Evolutionary conservation across 2,329 filamentous ascomycete species (phyloP).

Genomic region (Aspergillus pseudonomiae): DNA sequence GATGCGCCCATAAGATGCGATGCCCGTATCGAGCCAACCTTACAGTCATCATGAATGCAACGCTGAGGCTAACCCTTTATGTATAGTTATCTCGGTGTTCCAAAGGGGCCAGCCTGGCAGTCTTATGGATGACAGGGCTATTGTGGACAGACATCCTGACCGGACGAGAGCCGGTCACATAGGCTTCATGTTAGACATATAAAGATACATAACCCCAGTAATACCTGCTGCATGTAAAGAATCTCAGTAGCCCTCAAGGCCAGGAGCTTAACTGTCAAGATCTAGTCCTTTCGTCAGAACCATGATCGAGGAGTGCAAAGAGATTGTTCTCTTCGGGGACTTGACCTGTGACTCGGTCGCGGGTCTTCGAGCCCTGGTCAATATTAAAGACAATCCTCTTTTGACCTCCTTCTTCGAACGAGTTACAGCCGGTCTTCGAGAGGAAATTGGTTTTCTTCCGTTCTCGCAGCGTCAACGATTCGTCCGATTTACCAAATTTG

Average conservation of each 20-base stretch:
- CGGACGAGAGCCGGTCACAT: too few species aligned
- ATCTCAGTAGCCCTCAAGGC: not conserved
- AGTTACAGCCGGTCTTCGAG: slow-evolving; percentile 6
- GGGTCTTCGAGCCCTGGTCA: not conserved
- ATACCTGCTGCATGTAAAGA: not conserved
- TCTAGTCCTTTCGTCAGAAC: not conserved
- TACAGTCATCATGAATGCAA: not conserved
- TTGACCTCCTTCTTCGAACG: slow-evolving; percentile 11
- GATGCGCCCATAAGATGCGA: not conserved
- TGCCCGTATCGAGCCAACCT: not conserved
- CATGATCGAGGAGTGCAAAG: not conserved
- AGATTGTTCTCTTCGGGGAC: not conserved
- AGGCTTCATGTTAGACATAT: not conserved
- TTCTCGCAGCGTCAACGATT: slow-evolving; percentile 12
- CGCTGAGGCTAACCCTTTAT: not conserved
- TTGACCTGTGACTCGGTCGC: slow-evolving; percentile 1
- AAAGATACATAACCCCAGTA: not conserved
- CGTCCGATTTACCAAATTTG: slow-evolving; percentile 9
- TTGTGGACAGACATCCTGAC: not conserved
- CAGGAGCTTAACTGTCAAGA: not conserved
- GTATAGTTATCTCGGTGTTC: not conserved
- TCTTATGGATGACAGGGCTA: not conserved
- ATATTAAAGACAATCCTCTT: slow-evolving; percentile 10
- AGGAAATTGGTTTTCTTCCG: slow-evolving; percentile 5
- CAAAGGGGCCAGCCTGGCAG: not conserved